Base-by-base conservation (phyloP, 2,329 filamentous ascomycete species). In the Emmonsiellopsis sp. region DNA sequence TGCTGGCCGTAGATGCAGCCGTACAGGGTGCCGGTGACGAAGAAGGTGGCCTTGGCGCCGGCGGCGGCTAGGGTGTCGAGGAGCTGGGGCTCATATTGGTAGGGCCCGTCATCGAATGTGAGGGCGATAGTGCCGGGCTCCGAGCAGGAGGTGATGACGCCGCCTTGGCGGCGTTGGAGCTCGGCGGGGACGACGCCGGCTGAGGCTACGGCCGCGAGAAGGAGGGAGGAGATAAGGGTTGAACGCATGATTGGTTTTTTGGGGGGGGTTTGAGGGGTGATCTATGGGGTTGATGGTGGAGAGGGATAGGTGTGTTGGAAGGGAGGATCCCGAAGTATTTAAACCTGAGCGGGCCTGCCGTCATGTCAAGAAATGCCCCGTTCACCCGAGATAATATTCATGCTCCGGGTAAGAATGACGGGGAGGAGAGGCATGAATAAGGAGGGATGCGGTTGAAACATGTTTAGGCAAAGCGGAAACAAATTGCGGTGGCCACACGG, bases 101-200 rank as follows among this genome's bases (percentile, higher is more conserved):
- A 79, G 11, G 82, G 83, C 0, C 83, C 83, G 60, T 85, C 83
- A 57, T 86, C 83, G 59, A 80, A 85, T 7, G 82, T 85, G 17
- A 86, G 64, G 10, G 83, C 83, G 56, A 86, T 76, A 14, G 77
- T 77, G 42, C 79, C 79, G 2, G 75, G 70, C 2, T 71, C 67
- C 13, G 57, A 60, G 57, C 72, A 74, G 37, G 62, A 60, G 33
- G 61, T 61, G 54, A 72, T 64, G 36, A 81, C 63, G 2, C 71
- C 73, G 34, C 79, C 80, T 27, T 49, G 47, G 31, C 36, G 47
- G n/a, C 9, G 32, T 14, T 47, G 21, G 6, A 47, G 31, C 17
- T 47, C 31, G 14, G 13, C 13, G 14, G 47, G 33, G 5, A 49
- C n/a, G 13, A 11, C 39, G 14, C 14, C 44, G 31, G 47, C 47